These are phyloP conservation scores for Pleurotus pulmonarius DNA, from an alignment of 768 basidiomycete genomes.

Conservation along the genomic window DNA sequence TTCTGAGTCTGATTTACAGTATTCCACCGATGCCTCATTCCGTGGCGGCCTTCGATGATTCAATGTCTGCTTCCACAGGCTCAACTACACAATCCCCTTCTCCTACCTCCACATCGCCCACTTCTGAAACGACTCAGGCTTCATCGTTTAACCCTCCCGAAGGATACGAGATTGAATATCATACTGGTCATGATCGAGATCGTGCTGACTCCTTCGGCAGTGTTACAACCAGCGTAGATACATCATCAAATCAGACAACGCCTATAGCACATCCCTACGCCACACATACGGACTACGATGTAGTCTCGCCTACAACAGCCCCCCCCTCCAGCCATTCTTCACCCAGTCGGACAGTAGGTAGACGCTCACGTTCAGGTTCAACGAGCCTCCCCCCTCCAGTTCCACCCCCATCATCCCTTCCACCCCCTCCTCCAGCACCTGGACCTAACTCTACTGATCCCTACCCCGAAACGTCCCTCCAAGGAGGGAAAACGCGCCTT, in stretches of 20 bases:
- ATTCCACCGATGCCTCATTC: slow-evolving; percentile 76
- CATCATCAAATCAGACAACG: slow-evolving; percentile 20
- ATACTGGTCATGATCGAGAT: slow-evolving; percentile 20
- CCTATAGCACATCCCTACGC: slow-evolving; percentile 48
- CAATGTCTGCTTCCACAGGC: slow-evolving; percentile 40
- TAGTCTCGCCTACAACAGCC: slow-evolving; percentile 22
- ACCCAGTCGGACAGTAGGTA: slow-evolving; percentile 21
- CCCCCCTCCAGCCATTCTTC: slow-evolving; percentile 20
- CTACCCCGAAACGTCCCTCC: slow-evolving; percentile 24
- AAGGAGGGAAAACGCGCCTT: slow-evolving; percentile 18
- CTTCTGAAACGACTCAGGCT: slow-evolving; percentile 19
- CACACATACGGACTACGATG: slow-evolving; percentile 33
- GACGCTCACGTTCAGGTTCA: slow-evolving; percentile 44
- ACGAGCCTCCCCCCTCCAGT: slow-evolving; percentile 63
- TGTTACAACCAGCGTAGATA: slow-evolving; percentile 23
- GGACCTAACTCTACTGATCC: slow-evolving; percentile 23
- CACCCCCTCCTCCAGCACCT: slow-evolving; percentile 58
- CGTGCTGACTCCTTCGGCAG: slow-evolving; percentile 23
- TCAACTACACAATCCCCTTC: slow-evolving; percentile 50
- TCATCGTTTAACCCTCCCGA: slow-evolving; percentile 21
- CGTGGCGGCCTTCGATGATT: slow-evolving; percentile 26
- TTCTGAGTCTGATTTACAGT: slow-evolving; percentile 84
- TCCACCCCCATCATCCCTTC: slow-evolving; percentile 53
- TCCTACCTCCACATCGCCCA: slow-evolving; percentile 42
- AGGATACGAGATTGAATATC: slow-evolving; percentile 23